A percentile compares a stretch with the other conserved stretches of the same genome.
Conservation (phyloP, 768 basidiomycete species). For the Leccinum variicolor region DNA sequence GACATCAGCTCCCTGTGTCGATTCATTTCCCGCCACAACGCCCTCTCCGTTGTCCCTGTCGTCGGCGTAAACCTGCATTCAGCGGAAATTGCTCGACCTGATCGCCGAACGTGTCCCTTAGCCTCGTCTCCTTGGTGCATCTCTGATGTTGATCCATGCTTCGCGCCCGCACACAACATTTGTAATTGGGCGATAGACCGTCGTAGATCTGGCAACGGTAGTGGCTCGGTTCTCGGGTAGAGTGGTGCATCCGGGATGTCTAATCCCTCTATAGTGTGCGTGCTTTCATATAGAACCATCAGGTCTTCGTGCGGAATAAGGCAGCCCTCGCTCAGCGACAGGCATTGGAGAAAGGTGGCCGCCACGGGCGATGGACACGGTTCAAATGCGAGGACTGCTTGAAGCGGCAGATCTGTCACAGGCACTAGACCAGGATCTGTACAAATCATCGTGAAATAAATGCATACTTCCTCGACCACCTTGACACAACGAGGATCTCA, state of each 20-base stretch:
- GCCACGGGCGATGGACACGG: conserved; percentile 54
- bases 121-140: conserved; percentile 30
- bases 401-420: conserved; percentile 68
- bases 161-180: conserved; percentile 39
- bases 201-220: conserved; percentile 55
- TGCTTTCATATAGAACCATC: conserved; percentile 43
- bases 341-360: conserved; percentile 62
- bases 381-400: conserved; percentile 63
- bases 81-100: conserved; percentile 32
- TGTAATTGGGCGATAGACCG: conserved; percentile 63
- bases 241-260: conserved; percentile 35
- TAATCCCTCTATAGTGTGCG: conserved; percentile 19
- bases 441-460: conserved; percentile 2
- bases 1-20: conserved; percentile 47
- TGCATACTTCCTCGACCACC: conserved; percentile 7
- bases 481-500: conserved; percentile 31
- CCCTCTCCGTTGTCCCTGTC: conserved; percentile 14
- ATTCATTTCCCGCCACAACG: conserved; percentile 28
- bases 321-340: conserved; percentile 58
- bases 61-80: conserved; percentile 20
- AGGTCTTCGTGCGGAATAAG: conserved; percentile 41
- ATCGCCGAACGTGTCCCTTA: conserved; percentile 27
- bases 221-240: conserved; percentile 29
- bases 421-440: conserved; percentile 76
- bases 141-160: conserved; percentile 30